These are phyloP conservation scores for Stemphylium lycopersici DNA, from an alignment of 2,329 filamentous ascomycete species.

Conservation along the genomic window DNA sequence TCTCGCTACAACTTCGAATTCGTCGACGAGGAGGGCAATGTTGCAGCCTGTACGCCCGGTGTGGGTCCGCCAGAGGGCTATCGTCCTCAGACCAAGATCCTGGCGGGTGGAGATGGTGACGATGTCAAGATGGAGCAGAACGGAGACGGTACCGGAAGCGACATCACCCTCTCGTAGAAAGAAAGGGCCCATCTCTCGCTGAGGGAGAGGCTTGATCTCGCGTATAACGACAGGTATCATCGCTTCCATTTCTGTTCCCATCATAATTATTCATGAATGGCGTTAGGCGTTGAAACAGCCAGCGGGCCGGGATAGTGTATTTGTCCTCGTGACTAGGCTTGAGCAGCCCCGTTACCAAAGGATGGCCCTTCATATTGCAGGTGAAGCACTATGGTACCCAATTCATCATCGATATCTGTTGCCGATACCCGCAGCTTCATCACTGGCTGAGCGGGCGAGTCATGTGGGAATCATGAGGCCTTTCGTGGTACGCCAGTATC, in stretches of 20 bases:
- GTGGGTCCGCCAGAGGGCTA: constrained; percentile 61
- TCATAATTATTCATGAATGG: constrained; percentile 4
- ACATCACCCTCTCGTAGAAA: constrained; percentile 42
- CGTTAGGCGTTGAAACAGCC: constrained; percentile 7
- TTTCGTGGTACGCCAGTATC: too few relatives aligned
- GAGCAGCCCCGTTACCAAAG: neutral
- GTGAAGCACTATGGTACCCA: too few relatives aligned
- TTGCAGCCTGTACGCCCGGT: constrained; percentile 84
- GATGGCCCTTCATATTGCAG: too few relatives aligned
- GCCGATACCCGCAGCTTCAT: too few relatives aligned
- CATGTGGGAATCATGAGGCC: too few relatives aligned
- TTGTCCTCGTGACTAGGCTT: neutral
- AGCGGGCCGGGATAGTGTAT: neutral
- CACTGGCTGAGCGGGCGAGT: too few relatives aligned
- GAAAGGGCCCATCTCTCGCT: too few relatives aligned
- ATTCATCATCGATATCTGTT: too few relatives aligned
- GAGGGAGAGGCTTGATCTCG: too few relatives aligned
- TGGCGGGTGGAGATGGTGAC: constrained; percentile 47
- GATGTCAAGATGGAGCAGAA: constrained; percentile 48
- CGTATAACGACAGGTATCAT: constrained; percentile 19
- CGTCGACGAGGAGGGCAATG: constrained; percentile 88
- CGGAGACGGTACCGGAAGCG: constrained; percentile 43
- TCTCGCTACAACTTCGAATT: constrained; percentile 98
- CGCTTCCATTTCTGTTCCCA: neutral
- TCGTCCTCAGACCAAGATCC: constrained; percentile 41